Evolutionary conservation across 371 early-diverging fungal genomes (phyloP).

Genomic region (Circinella minor): DNA sequence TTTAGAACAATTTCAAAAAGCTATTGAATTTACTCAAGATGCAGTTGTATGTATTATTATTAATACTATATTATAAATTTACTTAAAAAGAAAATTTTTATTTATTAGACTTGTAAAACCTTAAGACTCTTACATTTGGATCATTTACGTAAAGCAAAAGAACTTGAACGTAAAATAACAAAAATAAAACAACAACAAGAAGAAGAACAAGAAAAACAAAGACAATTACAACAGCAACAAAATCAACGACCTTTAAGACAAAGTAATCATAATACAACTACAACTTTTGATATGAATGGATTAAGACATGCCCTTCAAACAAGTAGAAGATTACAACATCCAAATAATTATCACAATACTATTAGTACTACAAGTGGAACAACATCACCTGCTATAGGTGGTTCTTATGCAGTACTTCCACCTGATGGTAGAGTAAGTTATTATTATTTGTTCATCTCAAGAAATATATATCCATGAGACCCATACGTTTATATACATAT

Average conservation of each 20-base stretch:
- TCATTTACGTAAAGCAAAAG: constrained; percentile 44
- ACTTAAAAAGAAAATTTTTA: not conserved
- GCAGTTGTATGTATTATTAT: constrained; percentile 28
- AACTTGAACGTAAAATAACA: constrained; percentile 27
- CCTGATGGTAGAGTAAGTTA: constrained; percentile 14
- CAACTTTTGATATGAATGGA: constrained; percentile 18
- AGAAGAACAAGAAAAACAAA: constrained; percentile 8
- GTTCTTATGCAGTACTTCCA: constrained; percentile 35
- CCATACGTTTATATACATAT: not conserved
- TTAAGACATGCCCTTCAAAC: constrained; percentile 21
- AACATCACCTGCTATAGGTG: constrained; percentile 28
- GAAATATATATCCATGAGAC: no score
- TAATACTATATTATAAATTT: not conserved
- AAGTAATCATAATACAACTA: not conserved
- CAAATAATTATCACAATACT: not conserved
- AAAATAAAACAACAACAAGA: constrained; percentile 6
- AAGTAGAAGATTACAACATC: not conserved
- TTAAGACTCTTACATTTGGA: constrained; percentile 31
- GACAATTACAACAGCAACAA: not conserved
- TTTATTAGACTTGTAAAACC: constrained; percentile 36
- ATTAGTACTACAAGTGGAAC: not conserved
- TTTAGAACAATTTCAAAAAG: constrained; percentile 43
- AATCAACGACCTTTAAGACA: not conserved
- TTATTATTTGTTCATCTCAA: not conserved
- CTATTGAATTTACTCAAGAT: constrained; percentile 41